These are phyloP conservation scores for Blastobotrys aristatus DNA, from an alignment of 1,139 yeast species.

Conservation along the genomic window DNA sequence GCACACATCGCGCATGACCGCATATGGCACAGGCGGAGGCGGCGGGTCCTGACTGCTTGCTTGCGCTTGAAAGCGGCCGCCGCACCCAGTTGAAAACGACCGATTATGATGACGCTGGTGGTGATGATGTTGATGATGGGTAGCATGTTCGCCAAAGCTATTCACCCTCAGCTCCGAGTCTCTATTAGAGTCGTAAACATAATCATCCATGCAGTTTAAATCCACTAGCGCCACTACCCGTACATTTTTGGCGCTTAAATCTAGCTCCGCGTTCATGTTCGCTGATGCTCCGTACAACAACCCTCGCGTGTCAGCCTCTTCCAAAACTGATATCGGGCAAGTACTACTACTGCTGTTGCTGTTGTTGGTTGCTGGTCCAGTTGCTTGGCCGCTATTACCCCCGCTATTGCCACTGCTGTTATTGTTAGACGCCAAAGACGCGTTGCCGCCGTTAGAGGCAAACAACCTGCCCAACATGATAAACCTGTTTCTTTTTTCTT, in stretches of 20 bases:
- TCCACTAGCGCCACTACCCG: conserved; percentile 27
- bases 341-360: conserved; percentile 6
- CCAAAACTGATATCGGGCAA: conserved; percentile 25
- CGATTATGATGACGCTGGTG: conserved; percentile 1
- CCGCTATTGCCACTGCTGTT: neutral
- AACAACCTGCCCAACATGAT: conserved; percentile 11
- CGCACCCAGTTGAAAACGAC: neutral
- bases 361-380: neutral
- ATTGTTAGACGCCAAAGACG: neutral
- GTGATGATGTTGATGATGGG: neutral
- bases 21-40: conserved; percentile 13
- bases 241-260: conserved; percentile 21
- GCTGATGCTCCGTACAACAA: conserved; percentile 26
- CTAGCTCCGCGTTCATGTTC: conserved; percentile 13
- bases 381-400: neutral
- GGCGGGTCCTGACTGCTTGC: too few species aligned
- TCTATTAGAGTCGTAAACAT: conserved; percentile 25
- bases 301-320: conserved; percentile 28
- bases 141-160: neutral
- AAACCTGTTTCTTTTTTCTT: too few species aligned
- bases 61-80: too few species aligned
- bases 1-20: conserved; percentile 24
- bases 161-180: neutral
- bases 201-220: conserved; percentile 20
- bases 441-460: conserved; percentile 7